phyloP scores from a whole-genome alignment of 2,329 filamentous ascomycete genomes.

The Ascochyta lentis region DNA sequence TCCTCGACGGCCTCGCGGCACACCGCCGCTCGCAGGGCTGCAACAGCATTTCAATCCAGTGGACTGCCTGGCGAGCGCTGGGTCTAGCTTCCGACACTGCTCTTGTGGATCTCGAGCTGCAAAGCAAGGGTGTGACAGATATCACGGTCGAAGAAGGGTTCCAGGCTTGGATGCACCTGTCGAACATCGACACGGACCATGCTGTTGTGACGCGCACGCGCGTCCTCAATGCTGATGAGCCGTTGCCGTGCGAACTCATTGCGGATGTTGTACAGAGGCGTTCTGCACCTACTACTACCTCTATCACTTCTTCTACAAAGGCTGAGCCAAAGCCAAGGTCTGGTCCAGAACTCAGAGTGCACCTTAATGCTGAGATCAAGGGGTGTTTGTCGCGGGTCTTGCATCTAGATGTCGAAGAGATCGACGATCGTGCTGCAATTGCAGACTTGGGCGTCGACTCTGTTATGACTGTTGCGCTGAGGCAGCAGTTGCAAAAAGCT shows the following conservation, averaged over 20 bases:
- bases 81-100: slow-evolving; percentile 50
- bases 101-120: slow-evolving; percentile 52
- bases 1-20: slow-evolving; percentile 36
- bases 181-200: slow-evolving; percentile 47
- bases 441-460: slow-evolving; percentile 51
- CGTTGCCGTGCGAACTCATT: slow-evolving; percentile 23
- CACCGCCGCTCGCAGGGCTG: slow-evolving; percentile 45
- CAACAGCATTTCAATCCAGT: slow-evolving; percentile 53
- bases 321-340: slow-evolving; percentile 10
- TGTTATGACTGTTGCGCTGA: slow-evolving; percentile 50
- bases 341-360: slow-evolving; percentile 38
- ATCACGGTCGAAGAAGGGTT: slow-evolving; percentile 53
- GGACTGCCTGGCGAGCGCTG: slow-evolving; percentile 52
- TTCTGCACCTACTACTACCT: neutral
- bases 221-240: slow-evolving; percentile 43
- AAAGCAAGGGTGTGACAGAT: slow-evolving; percentile 53
- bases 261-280: slow-evolving; percentile 25
- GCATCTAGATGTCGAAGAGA: slow-evolving; percentile 42
- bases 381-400: slow-evolving; percentile 46
- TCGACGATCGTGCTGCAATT: slow-evolving; percentile 46
- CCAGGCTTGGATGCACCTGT: slow-evolving; percentile 51
- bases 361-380: slow-evolving; percentile 42
- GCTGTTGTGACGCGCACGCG: slow-evolving; percentile 48
- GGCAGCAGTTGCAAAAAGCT: slow-evolving; percentile 45
- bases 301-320: neutral